Evolutionary conservation across 2,329 filamentous ascomycete species (phyloP).

Genomic region (Cladosporium cucumerinum): DNA sequence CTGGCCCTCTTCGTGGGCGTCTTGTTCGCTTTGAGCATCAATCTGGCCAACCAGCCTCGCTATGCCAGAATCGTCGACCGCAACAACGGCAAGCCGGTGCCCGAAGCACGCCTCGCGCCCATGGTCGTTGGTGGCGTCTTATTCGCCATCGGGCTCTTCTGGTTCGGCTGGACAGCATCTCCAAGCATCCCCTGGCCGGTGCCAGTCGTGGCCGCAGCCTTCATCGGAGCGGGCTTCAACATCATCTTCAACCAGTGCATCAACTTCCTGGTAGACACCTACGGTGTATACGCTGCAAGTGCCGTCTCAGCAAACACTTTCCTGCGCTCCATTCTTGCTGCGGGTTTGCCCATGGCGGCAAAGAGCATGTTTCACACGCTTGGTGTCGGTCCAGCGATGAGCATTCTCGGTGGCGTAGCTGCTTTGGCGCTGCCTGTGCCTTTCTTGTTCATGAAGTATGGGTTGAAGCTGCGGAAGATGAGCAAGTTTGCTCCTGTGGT

Average conservation of each 20-base stretch:
- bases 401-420: conserved; percentile 42
- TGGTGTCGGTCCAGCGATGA: conserved; percentile 43
- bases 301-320: conserved; percentile 51
- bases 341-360: conserved; percentile 35
- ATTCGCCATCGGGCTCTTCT: conserved; percentile 37
- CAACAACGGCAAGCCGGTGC: conserved; percentile 35
- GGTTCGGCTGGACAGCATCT: conserved; percentile 43
- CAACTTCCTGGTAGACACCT: conserved; percentile 42
- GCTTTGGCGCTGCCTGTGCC: conserved; percentile 43
- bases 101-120: conserved; percentile 41
- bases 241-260: conserved; percentile 49
- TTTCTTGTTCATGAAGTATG: conserved; percentile 45
- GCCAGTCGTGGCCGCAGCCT: conserved; percentile 40
- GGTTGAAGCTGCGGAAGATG: conserved; percentile 39
- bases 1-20: conserved; percentile 47
- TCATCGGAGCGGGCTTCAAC: conserved; percentile 48
- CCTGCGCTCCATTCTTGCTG: conserved; percentile 44
- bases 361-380: conserved; percentile 42
- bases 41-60: conserved; percentile 39
- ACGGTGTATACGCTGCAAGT: conserved; percentile 43
- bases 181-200: conserved; percentile 41
- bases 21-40: conserved; percentile 39
- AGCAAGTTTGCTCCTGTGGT: conserved; percentile 44
- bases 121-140: conserved; percentile 45
- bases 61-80: conserved; percentile 40